phyloP scores from a whole-genome alignment of 768 basidiomycete genomes.

The Rhizopogon sp. region DNA sequence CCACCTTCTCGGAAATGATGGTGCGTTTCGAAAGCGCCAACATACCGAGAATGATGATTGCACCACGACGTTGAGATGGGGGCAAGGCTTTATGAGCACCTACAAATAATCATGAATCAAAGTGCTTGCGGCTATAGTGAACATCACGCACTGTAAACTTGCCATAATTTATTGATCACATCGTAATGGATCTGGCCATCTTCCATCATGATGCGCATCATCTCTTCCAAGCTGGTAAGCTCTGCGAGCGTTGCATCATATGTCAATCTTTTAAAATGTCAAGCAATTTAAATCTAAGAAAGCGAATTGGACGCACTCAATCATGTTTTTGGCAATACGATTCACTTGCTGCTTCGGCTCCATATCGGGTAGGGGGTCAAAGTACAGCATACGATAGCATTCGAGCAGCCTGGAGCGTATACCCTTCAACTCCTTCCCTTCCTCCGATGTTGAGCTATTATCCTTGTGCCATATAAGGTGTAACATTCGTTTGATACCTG shows the following conservation, averaged over 20 bases:
- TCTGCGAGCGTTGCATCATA: constrained; percentile 92
- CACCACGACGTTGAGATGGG: constrained; percentile 82
- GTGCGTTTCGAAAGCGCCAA: constrained; percentile 78
- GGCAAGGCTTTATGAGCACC: constrained; percentile 75
- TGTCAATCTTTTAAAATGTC: constrained; percentile 59
- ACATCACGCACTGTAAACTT: constrained; percentile 76
- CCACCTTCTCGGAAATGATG: constrained; percentile 79
- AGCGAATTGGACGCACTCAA: constrained; percentile 58
- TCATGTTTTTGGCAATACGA: constrained; percentile 93
- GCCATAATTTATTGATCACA: constrained; percentile 90
- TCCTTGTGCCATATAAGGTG: constrained; percentile 98
- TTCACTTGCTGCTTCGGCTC: constrained; percentile 84
- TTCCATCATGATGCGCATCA: constrained; percentile 95
- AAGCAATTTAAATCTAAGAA: neutral
- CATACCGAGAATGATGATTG: constrained; percentile 97
- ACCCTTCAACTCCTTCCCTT: constrained; percentile 79
- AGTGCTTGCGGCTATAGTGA: neutral
- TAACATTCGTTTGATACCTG: constrained; percentile 92
- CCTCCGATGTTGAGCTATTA: constrained; percentile 73
- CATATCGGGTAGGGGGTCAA: constrained; percentile 72
- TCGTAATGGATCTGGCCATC: constrained; percentile 79
- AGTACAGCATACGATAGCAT: constrained; percentile 83
- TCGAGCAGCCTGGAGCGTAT: constrained; percentile 84
- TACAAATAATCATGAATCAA: constrained; percentile 21
- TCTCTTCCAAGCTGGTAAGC: constrained; percentile 91